phyloP scores from a whole-genome alignment of 2,329 filamentous ascomycete genomes.

The Colletotrichum sublineola region DNA sequence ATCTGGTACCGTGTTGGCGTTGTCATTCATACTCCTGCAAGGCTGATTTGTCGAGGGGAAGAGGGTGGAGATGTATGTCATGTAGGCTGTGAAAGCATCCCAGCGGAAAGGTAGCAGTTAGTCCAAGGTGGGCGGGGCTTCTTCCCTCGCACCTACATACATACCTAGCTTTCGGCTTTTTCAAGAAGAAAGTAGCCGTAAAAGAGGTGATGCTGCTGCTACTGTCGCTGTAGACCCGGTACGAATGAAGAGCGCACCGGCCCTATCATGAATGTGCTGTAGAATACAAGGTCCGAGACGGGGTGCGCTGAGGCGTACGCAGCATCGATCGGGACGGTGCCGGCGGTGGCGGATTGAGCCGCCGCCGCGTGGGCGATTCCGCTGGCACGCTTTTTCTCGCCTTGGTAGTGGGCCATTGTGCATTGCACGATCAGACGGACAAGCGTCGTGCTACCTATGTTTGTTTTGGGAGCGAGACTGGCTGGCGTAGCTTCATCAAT shows the following conservation, averaged over 20 bases:
- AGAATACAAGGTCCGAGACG: no score
- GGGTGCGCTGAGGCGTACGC: slow-evolving; percentile 9
- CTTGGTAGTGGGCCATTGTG: not conserved
- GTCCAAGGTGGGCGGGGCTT: not conserved
- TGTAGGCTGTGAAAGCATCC: not conserved
- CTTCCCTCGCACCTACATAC: no score
- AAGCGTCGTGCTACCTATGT: slow-evolving; percentile 25
- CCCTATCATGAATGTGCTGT: no score
- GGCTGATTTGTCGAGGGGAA: slow-evolving; percentile 6
- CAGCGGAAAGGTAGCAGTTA: not conserved
- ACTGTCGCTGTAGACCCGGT: no score
- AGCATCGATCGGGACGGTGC: slow-evolving; percentile 18
- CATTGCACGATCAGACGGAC: slow-evolving; percentile 18
- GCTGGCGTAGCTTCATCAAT: no score
- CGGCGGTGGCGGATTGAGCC: slow-evolving; percentile 10
- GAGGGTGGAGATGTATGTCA: no score
- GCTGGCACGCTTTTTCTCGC: not conserved
- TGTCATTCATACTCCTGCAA: not conserved
- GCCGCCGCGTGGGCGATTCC: slow-evolving; percentile 14
- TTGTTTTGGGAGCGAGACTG: no score
- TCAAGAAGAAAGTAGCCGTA: no score
- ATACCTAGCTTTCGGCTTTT: no score
- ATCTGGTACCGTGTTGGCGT: not conserved
- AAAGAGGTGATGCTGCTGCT: no score
- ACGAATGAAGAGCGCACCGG: no score